Conservation (phyloP, 495 filamentous ascomycete genomes). For the Aspergillus affinis region DNA sequence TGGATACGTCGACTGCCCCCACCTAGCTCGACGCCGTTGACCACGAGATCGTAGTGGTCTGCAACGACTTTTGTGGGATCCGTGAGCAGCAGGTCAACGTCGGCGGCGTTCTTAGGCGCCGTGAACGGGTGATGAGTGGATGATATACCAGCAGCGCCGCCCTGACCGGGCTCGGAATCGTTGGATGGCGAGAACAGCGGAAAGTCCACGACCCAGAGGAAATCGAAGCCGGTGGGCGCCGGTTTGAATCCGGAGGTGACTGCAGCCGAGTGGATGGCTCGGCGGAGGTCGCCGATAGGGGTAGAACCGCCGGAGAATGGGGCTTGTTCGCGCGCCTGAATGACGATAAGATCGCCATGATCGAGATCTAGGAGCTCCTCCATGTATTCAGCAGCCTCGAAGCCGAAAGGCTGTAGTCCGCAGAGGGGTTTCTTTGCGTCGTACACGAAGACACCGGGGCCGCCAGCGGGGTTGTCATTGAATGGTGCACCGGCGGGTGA, state of each 20-base stretch:
- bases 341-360: constrained; percentile 73
- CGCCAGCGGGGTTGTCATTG: constrained; percentile 63
- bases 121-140: constrained; percentile 98
- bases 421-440: constrained; percentile 67
- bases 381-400: constrained; percentile 62
- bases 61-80: constrained; percentile 70
- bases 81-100: constrained; percentile 71
- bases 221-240: constrained; percentile 56
- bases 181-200: constrained; percentile 80
- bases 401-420: constrained; percentile 74
- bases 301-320: constrained; percentile 69
- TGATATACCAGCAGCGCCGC: constrained; percentile 72
- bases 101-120: constrained; percentile 68
- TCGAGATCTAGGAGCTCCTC: constrained; percentile 53
- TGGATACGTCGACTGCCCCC: constrained; percentile 94
- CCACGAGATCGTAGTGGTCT: constrained; percentile 92
- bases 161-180: constrained; percentile 75
- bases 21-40: constrained; percentile 93
- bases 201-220: constrained; percentile 85
- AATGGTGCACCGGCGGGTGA: constrained; percentile 60
- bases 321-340: constrained; percentile 70
- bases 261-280: constrained; percentile 65
- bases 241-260: constrained; percentile 57
- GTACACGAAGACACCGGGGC: constrained; percentile 72
- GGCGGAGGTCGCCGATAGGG: constrained; percentile 72